Base-by-base conservation (phyloP, 495 filamentous ascomycete genomes). In the Friedmanniomyces endolithicus region DNA sequence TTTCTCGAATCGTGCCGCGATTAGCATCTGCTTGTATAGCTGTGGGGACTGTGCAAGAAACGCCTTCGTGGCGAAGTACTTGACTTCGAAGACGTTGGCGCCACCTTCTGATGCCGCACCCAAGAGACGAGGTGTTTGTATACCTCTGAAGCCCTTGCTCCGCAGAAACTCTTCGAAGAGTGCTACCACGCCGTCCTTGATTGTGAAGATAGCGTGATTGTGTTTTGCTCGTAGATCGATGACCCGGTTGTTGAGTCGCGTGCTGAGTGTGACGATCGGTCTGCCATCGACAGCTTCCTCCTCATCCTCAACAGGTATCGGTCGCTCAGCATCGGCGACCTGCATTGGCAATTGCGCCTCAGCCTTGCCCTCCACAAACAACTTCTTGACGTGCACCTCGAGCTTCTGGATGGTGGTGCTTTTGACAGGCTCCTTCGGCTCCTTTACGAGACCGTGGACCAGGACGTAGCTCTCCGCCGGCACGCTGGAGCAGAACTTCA, bases 401-500 rank as follows among this genome's bases (percentile, higher is more conserved):
- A 86, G 74, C 58, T 87, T 74, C 45, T 79, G 77, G 51, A 95
- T 75, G 2, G 79, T 83, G 8, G 88, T 87, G 17, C 86, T 84
- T 56, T 85, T 86, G 64, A 96, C 80, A 35, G 78, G 75, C 56
- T 90, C 85, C 7, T 79, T 76, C 1, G 88, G 81, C 68, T 78
- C 78, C 67, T 88, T 84, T 19, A 95, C 73, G 20, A 78, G 70
- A 53, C 87, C 92, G 39, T 82, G 79, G 29, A 95, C 82, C 58
- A 85, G 76, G 31, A 97, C 84, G 24, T 90, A 78, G 8, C 79
- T 85, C 69, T 96, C 90, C 37, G 80, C 73, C 55, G 84, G 87
- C 56, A 97, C 71, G 53, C 79, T 82, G 59, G 83, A 81, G 14
- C 81, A 82, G 79, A 85, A 96, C 69, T 94, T 90, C 31, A 95